Base-by-base conservation (phyloP, 2,329 filamentous ascomycete genomes). In the Teratosphaeria epicoccoides region DNA sequence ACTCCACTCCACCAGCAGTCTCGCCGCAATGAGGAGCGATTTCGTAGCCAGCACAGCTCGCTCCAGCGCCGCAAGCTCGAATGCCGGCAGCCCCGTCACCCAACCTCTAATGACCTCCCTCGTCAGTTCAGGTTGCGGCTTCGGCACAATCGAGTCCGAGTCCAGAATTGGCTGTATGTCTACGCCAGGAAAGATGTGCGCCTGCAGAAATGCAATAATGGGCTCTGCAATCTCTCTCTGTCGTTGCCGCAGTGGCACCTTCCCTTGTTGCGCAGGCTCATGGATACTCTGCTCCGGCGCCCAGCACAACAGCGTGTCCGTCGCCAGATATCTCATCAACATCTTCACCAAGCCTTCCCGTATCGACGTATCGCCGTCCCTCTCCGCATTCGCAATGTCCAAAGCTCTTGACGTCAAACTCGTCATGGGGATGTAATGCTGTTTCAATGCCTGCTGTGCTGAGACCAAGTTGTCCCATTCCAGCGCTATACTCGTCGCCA, bases 291-390 rank as follows among this genome's bases (percentile, higher is more conserved):
- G 71, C 62, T 76, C 76, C 0, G 83, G 83, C 17, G 81, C 88
- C 87, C 89, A 95, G 78, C 91, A 97, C 1, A 98, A 80, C 29
- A 97, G 73, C 0, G 88, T 90, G 71, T 98, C 93, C 1, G 93
- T 97, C 61, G 89, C 83, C 24, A 98, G 78, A 69, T 97, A 97
- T 46, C 85, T 80, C 76, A 97, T 79, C 49, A 93, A 72, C 57
- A 81, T 83, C 17, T 73, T 75, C 14, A 85, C 72, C 46, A 96
- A 82, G 40, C 78, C 73, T 0, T 77, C 66, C 29, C 90, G 78
- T 33, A 85, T 76, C 23, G 53, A 33, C 2, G 33, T 14, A 37
- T 74, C 68, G 2, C 74, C 75, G 9, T 69, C 58, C 0, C 66
- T 66, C 59, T 95, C 87, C 59, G 88, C 84, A 20, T 76, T 76